phyloP scores from a whole-genome alignment of 2,329 filamentous ascomycete genomes.

The Fusarium algeriense region DNA sequence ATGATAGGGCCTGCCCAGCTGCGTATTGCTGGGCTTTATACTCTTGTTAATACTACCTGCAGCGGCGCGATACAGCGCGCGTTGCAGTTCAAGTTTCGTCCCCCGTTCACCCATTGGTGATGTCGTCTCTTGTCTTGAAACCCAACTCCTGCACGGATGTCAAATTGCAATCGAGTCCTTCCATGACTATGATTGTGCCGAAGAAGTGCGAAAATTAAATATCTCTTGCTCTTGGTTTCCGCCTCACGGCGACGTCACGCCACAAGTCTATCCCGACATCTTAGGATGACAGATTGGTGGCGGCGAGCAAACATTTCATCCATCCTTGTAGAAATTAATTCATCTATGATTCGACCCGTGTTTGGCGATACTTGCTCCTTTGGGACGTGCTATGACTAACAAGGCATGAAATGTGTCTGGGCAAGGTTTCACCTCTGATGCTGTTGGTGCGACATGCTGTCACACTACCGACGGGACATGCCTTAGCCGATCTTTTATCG shows the following conservation, averaged over 20 bases:
- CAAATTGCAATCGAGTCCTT: slow-evolving; percentile 95
- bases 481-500: slow-evolving; percentile 25
- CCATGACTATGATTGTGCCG: slow-evolving; percentile 95
- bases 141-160: slow-evolving; percentile 86
- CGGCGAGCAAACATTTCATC: slow-evolving; percentile 50
- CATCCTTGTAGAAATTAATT: slow-evolving; percentile 15
- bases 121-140: slow-evolving; percentile 1
- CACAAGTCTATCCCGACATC: slow-evolving; percentile 31
- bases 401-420: slow-evolving; percentile 23
- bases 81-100: slow-evolving; percentile 33
- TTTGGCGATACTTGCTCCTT: slow-evolving; percentile 10
- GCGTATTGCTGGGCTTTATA: slow-evolving; percentile 38
- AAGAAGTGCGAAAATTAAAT: slow-evolving; percentile 94
- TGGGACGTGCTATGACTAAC: slow-evolving; percentile 3
- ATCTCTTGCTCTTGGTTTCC: slow-evolving; percentile 49
- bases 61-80: slow-evolving; percentile 30
- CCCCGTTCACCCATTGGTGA: slow-evolving; percentile 10
- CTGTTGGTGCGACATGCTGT: slow-evolving; percentile 4
- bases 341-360: slow-evolving; percentile 12
- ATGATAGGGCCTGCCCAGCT: slow-evolving; percentile 21
- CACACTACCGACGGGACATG: background rate
- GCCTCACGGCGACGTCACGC: slow-evolving; percentile 45
- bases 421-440: slow-evolving; percentile 24
- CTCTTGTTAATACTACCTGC: slow-evolving; percentile 46
- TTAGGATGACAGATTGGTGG: slow-evolving; percentile 27